Conservation (phyloP, 805 yeast genomes). For the Myxozyma udenii region DNA sequence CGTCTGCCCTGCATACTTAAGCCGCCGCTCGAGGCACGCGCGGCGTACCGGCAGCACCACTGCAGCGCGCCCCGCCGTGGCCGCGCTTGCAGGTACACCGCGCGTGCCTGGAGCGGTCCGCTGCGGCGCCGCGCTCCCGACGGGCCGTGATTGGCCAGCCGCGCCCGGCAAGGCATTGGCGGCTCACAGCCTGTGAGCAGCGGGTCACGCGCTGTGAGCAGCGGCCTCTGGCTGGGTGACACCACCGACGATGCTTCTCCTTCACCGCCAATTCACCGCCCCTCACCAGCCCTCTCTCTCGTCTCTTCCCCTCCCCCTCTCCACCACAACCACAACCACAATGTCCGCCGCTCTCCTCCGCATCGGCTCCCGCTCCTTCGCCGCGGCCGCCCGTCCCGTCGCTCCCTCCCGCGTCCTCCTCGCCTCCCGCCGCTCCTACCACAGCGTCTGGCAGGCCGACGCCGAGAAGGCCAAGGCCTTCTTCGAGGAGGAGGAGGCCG, state of each 20-base stretch:
- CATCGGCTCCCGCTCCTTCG: neutral
- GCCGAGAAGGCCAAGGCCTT: slow-evolving; percentile 22
- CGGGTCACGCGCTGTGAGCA: too few species aligned
- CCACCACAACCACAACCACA: neutral
- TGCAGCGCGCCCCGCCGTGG: neutral
- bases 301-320: neutral
- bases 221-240: too few species aligned
- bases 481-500: slow-evolving; percentile 37
- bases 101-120: too few species aligned
- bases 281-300: neutral
- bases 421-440: slow-evolving; percentile 8
- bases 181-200: too few species aligned
- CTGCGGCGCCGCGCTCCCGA: too few species aligned
- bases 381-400: slow-evolving; percentile 10
- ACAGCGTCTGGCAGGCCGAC: slow-evolving; percentile 13
- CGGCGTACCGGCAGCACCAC: neutral
- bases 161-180: too few species aligned
- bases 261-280: neutral
- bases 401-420: slow-evolving; percentile 4
- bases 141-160: too few species aligned
- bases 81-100: too few species aligned
- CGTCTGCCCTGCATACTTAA: neutral
- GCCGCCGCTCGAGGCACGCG: neutral
- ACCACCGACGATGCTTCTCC: neutral
- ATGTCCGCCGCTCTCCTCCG: slow-evolving; percentile 25